Evolutionary conservation across 2,329 filamentous ascomycete species (phyloP), one percentile per base, ranked within the genome.

Genomic region (Tolypocladium ophioglossoides): DNA sequence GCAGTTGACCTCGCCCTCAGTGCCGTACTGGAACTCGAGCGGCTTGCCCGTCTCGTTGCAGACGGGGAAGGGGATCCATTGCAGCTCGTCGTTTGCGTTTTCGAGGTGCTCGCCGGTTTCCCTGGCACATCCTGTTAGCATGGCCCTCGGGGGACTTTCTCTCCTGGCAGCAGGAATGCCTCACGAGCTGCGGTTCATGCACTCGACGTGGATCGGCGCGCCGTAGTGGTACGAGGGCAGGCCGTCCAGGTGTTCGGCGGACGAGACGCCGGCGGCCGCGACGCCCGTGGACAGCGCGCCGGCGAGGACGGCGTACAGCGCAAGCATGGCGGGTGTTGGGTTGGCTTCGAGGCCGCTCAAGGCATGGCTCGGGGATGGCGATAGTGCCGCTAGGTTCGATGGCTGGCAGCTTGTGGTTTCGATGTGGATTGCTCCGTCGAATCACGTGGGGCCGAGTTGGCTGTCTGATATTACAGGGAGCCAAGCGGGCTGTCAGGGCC

Each of bases 61-160:
- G 37, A 79, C 78, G 27, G 89, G 89, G 71, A 97, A 97, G 40
- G 92, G 90, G 47, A 94, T 85, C 78, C 94, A 97, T 78, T 95
- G 81, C 54, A 96, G 83, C 69, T 95, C 86, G 65, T 94, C 86
- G 59, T 85, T 78, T 38, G 79, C 78, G 68, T 95, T 84, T 66
- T 89, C 86, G 65, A 96, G 85, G 76, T 95, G 90, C 71, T 95
- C 90, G 68, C 90, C 90, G 10, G 88, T 94, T 63, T 95, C 89
- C 64, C 89, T 94, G 66, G 1, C 16, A 20, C 35, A 34, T 14
- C n/a, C 35, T 24, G 55, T 54, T 39, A 54, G 56, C 27, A 39
- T 35, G 3, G 16, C 10, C 9, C 2, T 20, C n/a, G n/a, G n/a
- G n/a, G n/a, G 10, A 3, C n/a, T 6, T 24, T 27, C 41, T 18